A percentile compares a stretch with the other conserved stretches of the same genome.
Conservation (phyloP, 148 eudicot species). For the Silene uniflora region DNA sequence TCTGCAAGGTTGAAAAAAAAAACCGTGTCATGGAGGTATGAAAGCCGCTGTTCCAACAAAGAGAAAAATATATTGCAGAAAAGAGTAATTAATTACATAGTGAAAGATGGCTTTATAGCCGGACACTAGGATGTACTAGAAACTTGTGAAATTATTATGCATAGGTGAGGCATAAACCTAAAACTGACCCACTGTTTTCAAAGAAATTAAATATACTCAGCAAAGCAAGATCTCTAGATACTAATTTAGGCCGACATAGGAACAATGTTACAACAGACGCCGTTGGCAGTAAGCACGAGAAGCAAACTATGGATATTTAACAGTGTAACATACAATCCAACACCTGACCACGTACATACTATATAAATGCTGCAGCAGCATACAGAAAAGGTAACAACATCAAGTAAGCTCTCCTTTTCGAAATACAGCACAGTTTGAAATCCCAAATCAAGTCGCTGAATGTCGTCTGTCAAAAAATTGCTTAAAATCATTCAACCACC, state of each 20-base stretch:
- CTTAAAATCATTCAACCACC: no score
- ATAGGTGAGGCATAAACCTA: background rate
- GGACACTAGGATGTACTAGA: background rate
- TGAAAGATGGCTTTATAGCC: background rate
- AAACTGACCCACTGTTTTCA: background rate
- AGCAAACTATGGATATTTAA: no score
- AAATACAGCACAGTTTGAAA: background rate
- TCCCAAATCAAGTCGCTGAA: background rate
- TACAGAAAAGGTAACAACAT: background rate
- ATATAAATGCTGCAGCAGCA: background rate
- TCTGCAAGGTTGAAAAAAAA: slow-evolving; percentile 21
- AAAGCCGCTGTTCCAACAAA: background rate
- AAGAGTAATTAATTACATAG: background rate
- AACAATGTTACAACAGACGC: background rate
- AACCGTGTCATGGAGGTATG: background rate
- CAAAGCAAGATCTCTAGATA: background rate
- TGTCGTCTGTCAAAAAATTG: no score
- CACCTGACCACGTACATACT: background rate
- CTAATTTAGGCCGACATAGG: background rate
- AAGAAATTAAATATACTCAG: background rate
- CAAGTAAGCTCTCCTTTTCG: background rate
- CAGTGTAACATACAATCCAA: background rate
- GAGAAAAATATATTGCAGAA: background rate
- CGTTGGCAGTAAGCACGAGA: no score
- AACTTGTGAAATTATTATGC: background rate